Conservation (phyloP, 1,284 basidiomycete species). For the Lentinula novae-zelandiae region DNA sequence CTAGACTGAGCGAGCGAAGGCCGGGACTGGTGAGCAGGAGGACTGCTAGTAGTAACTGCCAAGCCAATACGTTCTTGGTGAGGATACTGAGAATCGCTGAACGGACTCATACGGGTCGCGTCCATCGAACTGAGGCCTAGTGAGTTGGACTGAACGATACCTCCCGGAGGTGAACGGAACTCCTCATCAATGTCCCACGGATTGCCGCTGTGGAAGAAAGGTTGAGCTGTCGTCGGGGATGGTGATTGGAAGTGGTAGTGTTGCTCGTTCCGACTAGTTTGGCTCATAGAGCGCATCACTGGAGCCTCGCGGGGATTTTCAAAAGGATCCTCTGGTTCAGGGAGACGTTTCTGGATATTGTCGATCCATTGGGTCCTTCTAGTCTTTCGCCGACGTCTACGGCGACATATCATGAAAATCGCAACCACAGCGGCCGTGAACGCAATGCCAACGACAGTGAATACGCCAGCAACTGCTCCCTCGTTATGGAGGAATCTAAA, state of each 20-base stretch:
- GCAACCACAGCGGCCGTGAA: conserved; percentile 32
- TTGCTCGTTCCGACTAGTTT: conserved; percentile 8
- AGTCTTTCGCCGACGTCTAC: conserved; percentile 30
- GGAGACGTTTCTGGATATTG: conserved; percentile 32
- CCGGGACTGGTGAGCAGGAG: conserved; percentile 7
- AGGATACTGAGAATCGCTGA: conserved; percentile 3
- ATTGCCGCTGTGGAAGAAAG: conserved; percentile 5
- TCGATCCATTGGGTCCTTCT: conserved; percentile 27
- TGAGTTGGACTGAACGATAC: background rate
- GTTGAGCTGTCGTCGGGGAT: background rate
- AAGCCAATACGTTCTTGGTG: conserved; percentile 16
- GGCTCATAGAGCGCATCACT: conserved; percentile 18
- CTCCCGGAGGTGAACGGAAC: background rate
- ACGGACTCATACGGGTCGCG: background rate
- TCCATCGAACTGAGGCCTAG: conserved; percentile 6
- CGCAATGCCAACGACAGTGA: conserved; percentile 47
- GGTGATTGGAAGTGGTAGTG: conserved; percentile 5
- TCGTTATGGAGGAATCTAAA: conserved; percentile 52
- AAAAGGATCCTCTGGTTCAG: conserved; percentile 29
- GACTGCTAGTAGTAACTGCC: conserved; percentile 17
- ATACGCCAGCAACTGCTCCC: conserved; percentile 54
- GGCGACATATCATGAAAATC: conserved; percentile 35
- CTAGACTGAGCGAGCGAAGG: conserved; percentile 41
- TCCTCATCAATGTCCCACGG: background rate
- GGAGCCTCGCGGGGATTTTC: conserved; percentile 25